Conservation (phyloP, 176 grass and related monocot genomes). For the Neostapfia colusana region DNA sequence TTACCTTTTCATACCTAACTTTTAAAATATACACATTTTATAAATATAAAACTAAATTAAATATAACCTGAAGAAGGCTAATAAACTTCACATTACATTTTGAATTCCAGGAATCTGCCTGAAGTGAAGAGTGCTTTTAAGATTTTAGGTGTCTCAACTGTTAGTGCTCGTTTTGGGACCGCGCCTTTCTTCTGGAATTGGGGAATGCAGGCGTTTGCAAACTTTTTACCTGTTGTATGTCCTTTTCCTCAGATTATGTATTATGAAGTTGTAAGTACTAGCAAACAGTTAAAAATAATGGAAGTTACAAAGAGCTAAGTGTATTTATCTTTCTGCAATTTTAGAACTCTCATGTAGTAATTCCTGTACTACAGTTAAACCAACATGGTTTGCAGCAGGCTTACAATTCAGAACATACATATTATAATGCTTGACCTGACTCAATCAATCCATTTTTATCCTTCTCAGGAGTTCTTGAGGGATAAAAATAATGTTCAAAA, state of each 20-base stretch:
- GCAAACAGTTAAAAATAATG: background rate
- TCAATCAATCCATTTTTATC: background rate
- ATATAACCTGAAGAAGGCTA: background rate
- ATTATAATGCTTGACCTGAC: slow-evolving; percentile 25
- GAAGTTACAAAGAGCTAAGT: background rate
- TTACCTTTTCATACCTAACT: slow-evolving; percentile 1
- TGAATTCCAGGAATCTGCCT: slow-evolving; percentile 81
- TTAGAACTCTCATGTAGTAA: background rate
- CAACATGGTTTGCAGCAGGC: slow-evolving; percentile 6
- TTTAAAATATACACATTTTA: background rate
- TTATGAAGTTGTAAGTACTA: background rate
- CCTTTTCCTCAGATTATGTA: slow-evolving; percentile 15
- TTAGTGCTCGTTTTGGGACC: slow-evolving; percentile 94
- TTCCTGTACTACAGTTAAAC: too few relatives aligned
- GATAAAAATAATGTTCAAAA: slow-evolving; percentile 69
- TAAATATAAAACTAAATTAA: background rate
- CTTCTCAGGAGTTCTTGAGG: slow-evolving; percentile 68
- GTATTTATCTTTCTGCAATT: slow-evolving; percentile 4
- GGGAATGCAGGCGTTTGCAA: slow-evolving; percentile 94
- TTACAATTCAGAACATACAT: slow-evolving; percentile 15
- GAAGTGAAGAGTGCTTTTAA: slow-evolving; percentile 83
- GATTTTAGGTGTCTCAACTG: slow-evolving; percentile 86
- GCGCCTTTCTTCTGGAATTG: slow-evolving; percentile 98
- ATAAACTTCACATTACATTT: slow-evolving; percentile 13
- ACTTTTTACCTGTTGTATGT: slow-evolving; percentile 76